phyloP scores from a whole-genome alignment of 2,329 filamentous ascomycete species.

The Aurifilum marmelostoma region DNA sequence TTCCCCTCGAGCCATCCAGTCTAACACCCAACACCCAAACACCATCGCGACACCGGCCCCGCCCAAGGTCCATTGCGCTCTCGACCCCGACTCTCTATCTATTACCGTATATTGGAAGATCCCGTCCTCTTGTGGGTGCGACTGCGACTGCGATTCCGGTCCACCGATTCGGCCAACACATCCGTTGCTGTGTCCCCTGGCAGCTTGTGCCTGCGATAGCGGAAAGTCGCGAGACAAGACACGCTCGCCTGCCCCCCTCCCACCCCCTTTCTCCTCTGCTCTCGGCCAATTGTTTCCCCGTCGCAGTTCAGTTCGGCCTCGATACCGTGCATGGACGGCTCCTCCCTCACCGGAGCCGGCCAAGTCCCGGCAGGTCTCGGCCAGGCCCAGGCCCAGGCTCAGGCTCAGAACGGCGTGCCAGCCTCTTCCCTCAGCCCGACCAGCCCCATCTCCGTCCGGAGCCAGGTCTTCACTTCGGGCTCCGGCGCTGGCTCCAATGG shows the following conservation, averaged over 20 bases:
- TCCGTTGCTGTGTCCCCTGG: slow-evolving; percentile 9
- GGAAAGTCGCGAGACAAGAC: slow-evolving; percentile 3
- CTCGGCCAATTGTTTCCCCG: slow-evolving; percentile 14
- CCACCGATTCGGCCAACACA: background rate
- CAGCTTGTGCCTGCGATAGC: slow-evolving; percentile 12
- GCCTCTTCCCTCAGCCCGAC: slow-evolving; percentile 50
- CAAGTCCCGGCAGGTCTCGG: slow-evolving; percentile 32
- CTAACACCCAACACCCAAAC: slow-evolving; percentile 23
- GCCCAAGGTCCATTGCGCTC: slow-evolving; percentile 19
- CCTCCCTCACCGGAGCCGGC: slow-evolving; percentile 39
- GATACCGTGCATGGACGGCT: slow-evolving; percentile 41
- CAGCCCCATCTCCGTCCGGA: slow-evolving; percentile 57
- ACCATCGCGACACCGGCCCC: slow-evolving; percentile 30
- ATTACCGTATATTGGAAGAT: background rate
- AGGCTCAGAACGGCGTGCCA: slow-evolving; percentile 19
- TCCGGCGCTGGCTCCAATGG: slow-evolving; percentile 47
- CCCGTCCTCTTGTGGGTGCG: slow-evolving; percentile 4
- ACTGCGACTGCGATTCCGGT: background rate
- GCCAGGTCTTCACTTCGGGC: slow-evolving; percentile 30
- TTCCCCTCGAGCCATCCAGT: slow-evolving; percentile 12
- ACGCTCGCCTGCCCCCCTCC: slow-evolving; percentile 7
- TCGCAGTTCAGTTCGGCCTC: slow-evolving; percentile 14
- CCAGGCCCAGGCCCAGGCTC: slow-evolving; percentile 16
- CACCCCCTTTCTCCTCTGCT: background rate
- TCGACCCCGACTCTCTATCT: background rate